Base-by-base conservation (phyloP, 305 asterid species). In the Fraxinus baroniana region DNA sequence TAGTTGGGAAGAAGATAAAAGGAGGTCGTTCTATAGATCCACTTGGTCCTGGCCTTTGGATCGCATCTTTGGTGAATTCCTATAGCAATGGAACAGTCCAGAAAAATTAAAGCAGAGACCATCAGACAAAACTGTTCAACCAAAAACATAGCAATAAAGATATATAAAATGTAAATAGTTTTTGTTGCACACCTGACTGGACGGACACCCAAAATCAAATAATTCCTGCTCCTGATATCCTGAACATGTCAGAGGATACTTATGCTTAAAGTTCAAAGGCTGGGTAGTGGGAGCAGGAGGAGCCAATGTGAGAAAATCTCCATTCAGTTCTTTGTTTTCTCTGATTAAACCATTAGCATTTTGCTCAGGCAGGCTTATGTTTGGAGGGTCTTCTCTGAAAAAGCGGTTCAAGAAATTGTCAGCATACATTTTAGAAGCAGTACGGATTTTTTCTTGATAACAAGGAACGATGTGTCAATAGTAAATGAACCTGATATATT, bases 241-340 rank as follows among this genome's bases (percentile, higher is more conserved):
- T 33, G 85, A 82, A 81, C 77, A 66, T 26, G 75, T 81, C 9
- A 52, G 44, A 55, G 52, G 20, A 57, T 81, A 83, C 62, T 80
- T 85, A 70, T 80, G 64, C 75, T 82, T 79, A 22, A 79, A 73
- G 81, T 79, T 81, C 39, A 55, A 74, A 60, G 82, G 81, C 7
- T 81, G 87, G 37, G 90, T 86, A 85, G 83, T 80, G 35, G 84
- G 74, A 0, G 82, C 44, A 0, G 97, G 98, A 89, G 98, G 98
- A 73, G 96, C 97, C 89, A 94, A 79, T 18, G 95, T 83, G 78
- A 93, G 92, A 83, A 94, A 91, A 78, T 90, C 94, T 78, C 93
- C 92, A 49, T 77, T 86, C 85, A 90, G 87, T 85, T 26, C 80
- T 88, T 75, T 87, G n/a, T 81, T 81, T 44, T 86, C 90, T 39